Base-by-base conservation (phyloP, 1,284 basidiomycete species). In the Lentinula novae-zelandiae region DNA sequence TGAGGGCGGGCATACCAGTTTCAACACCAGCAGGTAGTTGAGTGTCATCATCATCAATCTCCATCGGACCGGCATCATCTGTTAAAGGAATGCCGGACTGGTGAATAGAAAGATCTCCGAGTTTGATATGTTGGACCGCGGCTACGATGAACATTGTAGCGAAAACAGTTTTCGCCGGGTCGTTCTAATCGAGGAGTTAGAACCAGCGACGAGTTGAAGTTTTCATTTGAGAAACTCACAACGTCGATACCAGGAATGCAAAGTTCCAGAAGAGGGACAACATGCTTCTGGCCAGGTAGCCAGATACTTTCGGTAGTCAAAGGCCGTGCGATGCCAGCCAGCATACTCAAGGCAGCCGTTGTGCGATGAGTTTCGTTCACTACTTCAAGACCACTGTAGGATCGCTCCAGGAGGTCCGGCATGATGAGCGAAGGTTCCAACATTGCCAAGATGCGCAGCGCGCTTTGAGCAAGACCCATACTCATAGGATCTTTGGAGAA, bases 311-410 rank as follows among this genome's bases (percentile, higher is more conserved):
- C 90, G 1, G 87, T 88, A 1, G 94, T 84, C 38, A 99, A 76
- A 7, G 93, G 90, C 3, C 88, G 81, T 22, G 93, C 82, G 20
- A 96, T 85, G 1, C 87, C 87, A 17, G 91, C 85, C n/a, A 99
- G 81, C 68, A 93, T 91, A 60, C 90, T 93, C 59, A 98, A 83
- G 34, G 95, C 93, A 1, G 95, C 92, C 1, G 93, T 93, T 3
- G 95, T 96, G 34, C 95, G 81, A 72, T 96, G 93, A 0, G 95
- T 97, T 78, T 98, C 95, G 66, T 95, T 94, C n/a, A 97, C 84
- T 15, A 89, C 89, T 72, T 98, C 96, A 13, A 99, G 78, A 0
- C 95, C 95, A 52, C 90, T 85, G 65, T 96, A 95, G 4, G 95
- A 92, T 34, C 96, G 86, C 69, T 98, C 95, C 44, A 99, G 81